These are phyloP conservation scores for Trichoderma lentiforme DNA, from an alignment of 2,329 filamentous ascomycete species.

Conservation along the genomic window DNA sequence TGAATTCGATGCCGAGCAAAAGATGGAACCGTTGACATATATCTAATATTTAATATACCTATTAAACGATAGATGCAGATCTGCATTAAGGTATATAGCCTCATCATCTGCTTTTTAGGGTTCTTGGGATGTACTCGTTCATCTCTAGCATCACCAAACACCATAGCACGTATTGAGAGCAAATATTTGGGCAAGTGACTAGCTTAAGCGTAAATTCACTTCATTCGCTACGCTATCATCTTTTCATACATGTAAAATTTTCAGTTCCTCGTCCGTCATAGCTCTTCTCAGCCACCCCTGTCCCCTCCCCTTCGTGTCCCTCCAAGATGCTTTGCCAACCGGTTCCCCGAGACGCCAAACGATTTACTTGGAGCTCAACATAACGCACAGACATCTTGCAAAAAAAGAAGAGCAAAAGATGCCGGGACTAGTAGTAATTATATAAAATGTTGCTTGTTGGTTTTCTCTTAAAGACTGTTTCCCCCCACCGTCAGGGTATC, in stretches of 20 bases:
- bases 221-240: slow-evolving; percentile 18
- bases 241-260: slow-evolving; percentile 16
- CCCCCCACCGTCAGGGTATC: slow-evolving; percentile 14
- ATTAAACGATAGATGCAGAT: too few relatives aligned
- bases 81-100: not conserved
- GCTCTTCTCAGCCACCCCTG: slow-evolving; percentile 11
- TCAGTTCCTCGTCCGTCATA: slow-evolving; percentile 15
- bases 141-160: not conserved
- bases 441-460: slow-evolving; percentile 1
- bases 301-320: not conserved
- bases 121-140: not conserved
- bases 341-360: slow-evolving; percentile 21
- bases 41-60: too few relatives aligned
- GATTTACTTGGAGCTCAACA: slow-evolving; percentile 14
- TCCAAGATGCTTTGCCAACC: slow-evolving; percentile 18
- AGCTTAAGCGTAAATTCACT: slow-evolving; percentile 3
- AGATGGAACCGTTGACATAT: not conserved
- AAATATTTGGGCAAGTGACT: not conserved
- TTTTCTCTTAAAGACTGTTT: slow-evolving; percentile 17
- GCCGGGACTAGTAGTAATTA: slow-evolving; percentile 16
- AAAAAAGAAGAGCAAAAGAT: not conserved
- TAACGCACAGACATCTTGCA: slow-evolving; percentile 9
- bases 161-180: not conserved
- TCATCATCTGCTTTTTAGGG: too few relatives aligned
- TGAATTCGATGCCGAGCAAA: not conserved